Base-by-base conservation (phyloP, 164 flowering plant genomes). In the Chimonanthus praecox region DNA sequence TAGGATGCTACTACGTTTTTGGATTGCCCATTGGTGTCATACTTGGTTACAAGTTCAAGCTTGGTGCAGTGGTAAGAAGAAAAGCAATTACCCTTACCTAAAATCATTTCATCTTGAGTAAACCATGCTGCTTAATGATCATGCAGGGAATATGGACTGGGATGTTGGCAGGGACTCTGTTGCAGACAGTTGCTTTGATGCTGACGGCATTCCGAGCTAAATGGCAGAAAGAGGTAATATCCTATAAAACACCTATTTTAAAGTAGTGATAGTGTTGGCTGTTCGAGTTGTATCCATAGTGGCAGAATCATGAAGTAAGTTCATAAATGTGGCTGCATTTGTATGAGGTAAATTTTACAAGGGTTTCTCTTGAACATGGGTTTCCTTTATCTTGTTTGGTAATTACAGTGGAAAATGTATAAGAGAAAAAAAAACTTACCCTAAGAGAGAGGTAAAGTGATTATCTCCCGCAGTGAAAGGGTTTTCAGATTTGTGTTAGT, bases 21-120 rank as follows among this genome's bases (percentile, higher is more conserved):
- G 92, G 92, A 6, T 77, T 87, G 51, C 92, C 92, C 7, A 6
- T 79, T 7, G 88, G 88, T 20, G 82, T 81, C 9, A 10, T 86
- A 45, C 85, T 86, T 6, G 91, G 88, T 44, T 88, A 74, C 73
- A 79, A 72, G 64, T 68, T 82, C 73, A 47, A 78, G 2, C 81
- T 85, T 47, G 81, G 85, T 2, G 85, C 80, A 16, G 9, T 67
- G 73, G 84, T 76, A 78, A 61, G 46, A 49, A 18, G 4, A 49
- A 7, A 21, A 10, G 3, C 13, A 13, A 60, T 16, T 45, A 70
- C n/a, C 49, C 60, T 46, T 9, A 62, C n/a, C 10, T 50, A 33
- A 6, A 20, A 72, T 58, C 58, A 67, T 13, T 63, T 45, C 46
- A 67, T 33, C 54, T 13, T 49, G 10, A 49, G 3, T 73, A 5